phyloP scores from a whole-genome alignment of 306 rosid species.

The Cotoneaster glaucophyllus region DNA sequence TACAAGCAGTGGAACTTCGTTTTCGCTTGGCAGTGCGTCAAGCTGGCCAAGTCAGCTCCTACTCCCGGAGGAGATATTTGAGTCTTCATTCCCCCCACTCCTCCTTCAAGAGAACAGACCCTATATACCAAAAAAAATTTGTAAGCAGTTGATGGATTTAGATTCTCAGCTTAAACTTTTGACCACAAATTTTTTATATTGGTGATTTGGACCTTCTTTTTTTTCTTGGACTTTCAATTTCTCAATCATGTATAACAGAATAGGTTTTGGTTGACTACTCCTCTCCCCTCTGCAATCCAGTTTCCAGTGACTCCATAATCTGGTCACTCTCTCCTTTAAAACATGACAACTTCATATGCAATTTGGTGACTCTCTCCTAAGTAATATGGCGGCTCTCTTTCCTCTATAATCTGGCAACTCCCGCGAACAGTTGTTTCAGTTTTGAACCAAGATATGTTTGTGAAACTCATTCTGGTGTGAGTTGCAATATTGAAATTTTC shows the following conservation, averaged over 20 bases:
- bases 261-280: no score
- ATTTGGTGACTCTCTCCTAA: neutral
- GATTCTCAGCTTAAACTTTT: neutral
- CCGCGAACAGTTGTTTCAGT: neutral
- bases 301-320: no score
- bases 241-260: no score
- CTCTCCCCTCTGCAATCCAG: no score
- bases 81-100: no score
- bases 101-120: no score
- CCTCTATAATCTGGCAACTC: neutral
- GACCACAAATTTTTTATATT: no score
- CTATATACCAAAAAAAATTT: neutral
- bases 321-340: no score
- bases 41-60: no score
- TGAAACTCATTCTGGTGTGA: neutral
- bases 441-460: neutral
- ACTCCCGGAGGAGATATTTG: no score
- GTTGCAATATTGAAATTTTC: neutral
- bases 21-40: slow-evolving; percentile 50
- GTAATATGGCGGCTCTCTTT: neutral
- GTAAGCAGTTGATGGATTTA: neutral
- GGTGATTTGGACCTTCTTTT: no score
- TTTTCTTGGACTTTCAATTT: no score
- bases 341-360: neutral
- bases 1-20: slow-evolving; percentile 86